Evolutionary conservation across 2,329 filamentous ascomycete species (phyloP).

Genomic region (Venturiaceae sp.): DNA sequence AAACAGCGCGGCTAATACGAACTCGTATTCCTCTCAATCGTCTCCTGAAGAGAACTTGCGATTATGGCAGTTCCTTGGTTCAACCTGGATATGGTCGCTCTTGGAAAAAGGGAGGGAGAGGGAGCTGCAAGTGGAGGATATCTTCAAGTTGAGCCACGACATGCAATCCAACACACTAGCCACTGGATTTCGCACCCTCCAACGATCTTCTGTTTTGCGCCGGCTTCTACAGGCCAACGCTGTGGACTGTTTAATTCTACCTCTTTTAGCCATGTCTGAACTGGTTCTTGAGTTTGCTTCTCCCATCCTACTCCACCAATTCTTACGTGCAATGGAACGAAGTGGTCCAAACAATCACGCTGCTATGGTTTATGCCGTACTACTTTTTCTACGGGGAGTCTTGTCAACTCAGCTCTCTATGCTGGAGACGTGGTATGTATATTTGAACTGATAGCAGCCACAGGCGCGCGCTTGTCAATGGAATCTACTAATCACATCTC

Average conservation of each 20-base stretch:
- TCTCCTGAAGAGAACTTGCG: slow-evolving; percentile 71
- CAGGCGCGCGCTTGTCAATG: too few species aligned
- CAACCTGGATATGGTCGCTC: slow-evolving; percentile 72
- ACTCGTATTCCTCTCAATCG: slow-evolving; percentile 50
- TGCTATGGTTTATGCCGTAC: slow-evolving; percentile 54
- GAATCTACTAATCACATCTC: too few species aligned
- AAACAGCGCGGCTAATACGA: slow-evolving; percentile 49
- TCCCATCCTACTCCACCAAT: slow-evolving; percentile 61
- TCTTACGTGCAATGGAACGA: slow-evolving; percentile 57
- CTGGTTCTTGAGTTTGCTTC: slow-evolving; percentile 28
- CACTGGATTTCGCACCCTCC: slow-evolving; percentile 60
- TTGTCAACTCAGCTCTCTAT: slow-evolving; percentile 55
- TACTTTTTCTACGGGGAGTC: slow-evolving; percentile 53
- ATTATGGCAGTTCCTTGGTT: slow-evolving; percentile 74
- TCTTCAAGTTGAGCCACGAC: slow-evolving; percentile 70
- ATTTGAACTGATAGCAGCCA: too few species aligned
- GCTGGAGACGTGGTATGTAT: slow-evolving; percentile 62
- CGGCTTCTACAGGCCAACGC: slow-evolving; percentile 45
- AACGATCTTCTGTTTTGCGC: slow-evolving; percentile 51
- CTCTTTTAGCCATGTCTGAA: slow-evolving; percentile 51
- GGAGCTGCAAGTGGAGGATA: slow-evolving; percentile 66
- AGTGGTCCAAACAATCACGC: slow-evolving; percentile 39
- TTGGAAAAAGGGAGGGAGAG: slow-evolving; percentile 54
- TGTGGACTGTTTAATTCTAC: not conserved
- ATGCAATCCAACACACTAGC: slow-evolving; percentile 75